Base-by-base conservation (phyloP, 139 green algal species). In the Choricystis sp. region DNA sequence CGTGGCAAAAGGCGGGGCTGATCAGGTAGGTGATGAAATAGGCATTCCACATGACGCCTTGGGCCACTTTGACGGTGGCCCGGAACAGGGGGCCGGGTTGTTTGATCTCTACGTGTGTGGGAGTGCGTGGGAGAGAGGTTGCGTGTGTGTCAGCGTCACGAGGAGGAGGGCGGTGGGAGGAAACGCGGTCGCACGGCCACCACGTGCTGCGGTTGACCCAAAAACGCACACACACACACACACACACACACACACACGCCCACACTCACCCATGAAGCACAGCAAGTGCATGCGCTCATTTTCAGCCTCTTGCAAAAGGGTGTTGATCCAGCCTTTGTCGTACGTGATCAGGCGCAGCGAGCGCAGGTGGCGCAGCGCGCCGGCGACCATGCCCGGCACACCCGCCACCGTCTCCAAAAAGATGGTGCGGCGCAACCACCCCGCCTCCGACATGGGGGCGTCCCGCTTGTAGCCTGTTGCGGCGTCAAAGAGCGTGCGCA, bases 211-310 rank as follows among this genome's bases (percentile, higher is more conserved):
- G n/a, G n/a, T n/a, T n/a, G n/a, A n/a, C n/a, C n/a, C n/a, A n/a
- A n/a, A n/a, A n/a, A n/a, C n/a, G n/a, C n/a, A n/a, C n/a, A n/a
- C n/a, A n/a, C n/a, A n/a, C n/a, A n/a, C n/a, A n/a, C n/a, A n/a
- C n/a, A n/a, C n/a, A n/a, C n/a, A n/a, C n/a, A n/a, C n/a, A n/a
- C n/a, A n/a, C n/a, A n/a, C n/a, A n/a, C n/a, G n/a, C n/a, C n/a
- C n/a, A n/a, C n/a, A n/a, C n/a, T n/a, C n/a, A n/a, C n/a, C n/a
- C 73, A 98, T 64, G 77, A 97, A 97, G 3, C 86, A 96, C 52
- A 98, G 76, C 27, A 95, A 77, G 77, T 95, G 88, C 86, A 91
- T 94, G 65, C 84, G 64, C 61, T 97, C 91, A 67, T 97, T 97
- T 73, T 97, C 90, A 1, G 88, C 88, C 74, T 98, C 92, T 63